phyloP scores from a whole-genome alignment of 2,329 filamentous ascomycete genomes.

The Erysiphe neolycopersici region DNA sequence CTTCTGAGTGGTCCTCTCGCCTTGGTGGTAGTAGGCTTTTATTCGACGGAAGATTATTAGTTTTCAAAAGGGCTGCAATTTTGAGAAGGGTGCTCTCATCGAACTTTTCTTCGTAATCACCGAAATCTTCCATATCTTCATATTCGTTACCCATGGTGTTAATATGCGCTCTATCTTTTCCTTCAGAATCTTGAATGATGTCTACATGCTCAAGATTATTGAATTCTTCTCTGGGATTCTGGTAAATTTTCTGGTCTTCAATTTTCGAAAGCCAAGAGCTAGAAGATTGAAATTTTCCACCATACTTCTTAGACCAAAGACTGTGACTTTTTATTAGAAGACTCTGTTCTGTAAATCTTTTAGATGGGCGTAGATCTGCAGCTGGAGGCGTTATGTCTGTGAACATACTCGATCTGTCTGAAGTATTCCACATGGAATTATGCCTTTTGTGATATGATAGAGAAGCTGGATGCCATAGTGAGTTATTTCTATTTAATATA shows the following conservation, averaged over 20 bases:
- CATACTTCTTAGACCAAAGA: constrained; percentile 8
- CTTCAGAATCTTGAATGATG: no score
- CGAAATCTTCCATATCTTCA: neutral
- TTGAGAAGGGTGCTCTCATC: neutral
- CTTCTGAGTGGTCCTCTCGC: neutral
- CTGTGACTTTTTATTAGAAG: constrained; percentile 7
- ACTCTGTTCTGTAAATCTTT: constrained; percentile 3
- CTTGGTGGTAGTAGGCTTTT: neutral
- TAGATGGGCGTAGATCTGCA: constrained; percentile 8
- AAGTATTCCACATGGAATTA: constrained; percentile 9
- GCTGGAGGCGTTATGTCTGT: constrained; percentile 9
- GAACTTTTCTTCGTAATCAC: neutral
- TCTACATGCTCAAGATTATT: no score
- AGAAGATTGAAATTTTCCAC: no score
- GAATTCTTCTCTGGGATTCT: no score
- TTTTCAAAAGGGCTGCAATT: neutral
- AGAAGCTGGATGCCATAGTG: constrained; percentile 8
- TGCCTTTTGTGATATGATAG: constrained; percentile 3
- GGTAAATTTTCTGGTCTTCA: no score
- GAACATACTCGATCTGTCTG: neutral
- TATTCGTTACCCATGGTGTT: neutral
- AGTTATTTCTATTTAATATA: constrained; percentile 1
- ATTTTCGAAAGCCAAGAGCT: no score
- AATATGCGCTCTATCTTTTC: no score
- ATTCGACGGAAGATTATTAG: neutral